Conservation (phyloP, 2,329 filamentous ascomycete genomes). For the Cordyceps cateniannulata region DNA sequence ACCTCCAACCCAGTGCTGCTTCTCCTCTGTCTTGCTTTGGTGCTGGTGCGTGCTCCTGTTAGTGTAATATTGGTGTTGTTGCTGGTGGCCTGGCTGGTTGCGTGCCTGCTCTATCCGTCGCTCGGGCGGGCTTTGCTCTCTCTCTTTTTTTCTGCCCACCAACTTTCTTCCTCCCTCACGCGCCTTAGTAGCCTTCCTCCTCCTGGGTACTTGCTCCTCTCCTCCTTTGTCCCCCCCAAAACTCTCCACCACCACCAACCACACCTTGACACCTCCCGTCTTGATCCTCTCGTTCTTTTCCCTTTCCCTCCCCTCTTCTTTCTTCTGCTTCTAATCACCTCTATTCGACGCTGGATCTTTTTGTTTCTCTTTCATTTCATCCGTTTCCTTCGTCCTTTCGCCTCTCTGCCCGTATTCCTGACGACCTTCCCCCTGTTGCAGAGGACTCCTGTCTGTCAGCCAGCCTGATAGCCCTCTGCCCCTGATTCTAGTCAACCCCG, state of each 20-base stretch:
- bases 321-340: conserved; percentile 10
- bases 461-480: conserved; percentile 11
- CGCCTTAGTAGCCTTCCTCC: too few relatives aligned
- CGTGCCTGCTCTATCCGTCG: not conserved
- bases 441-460: conserved; percentile 2
- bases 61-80: not conserved
- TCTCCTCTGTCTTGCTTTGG: conserved; percentile 5
- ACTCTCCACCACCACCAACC: conserved; percentile 8
- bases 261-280: not conserved
- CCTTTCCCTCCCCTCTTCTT: conserved; percentile 2
- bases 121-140: not conserved
- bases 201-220: not conserved
- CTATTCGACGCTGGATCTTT: conserved; percentile 7
- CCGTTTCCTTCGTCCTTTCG: not conserved
- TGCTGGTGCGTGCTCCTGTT: conserved; percentile 8
- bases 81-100: not conserved
- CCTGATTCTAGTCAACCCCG: conserved; percentile 9
- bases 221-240: conserved; percentile 9
- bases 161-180: not conserved
- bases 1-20: not conserved
- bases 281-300: conserved; percentile 10
- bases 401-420: not conserved
- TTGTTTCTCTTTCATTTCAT: not conserved
- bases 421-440: not conserved
- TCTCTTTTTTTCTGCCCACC: conserved; percentile 5